Base-by-base conservation (phyloP, 345 rosid species). In the Melaleuca quinquenervia region DNA sequence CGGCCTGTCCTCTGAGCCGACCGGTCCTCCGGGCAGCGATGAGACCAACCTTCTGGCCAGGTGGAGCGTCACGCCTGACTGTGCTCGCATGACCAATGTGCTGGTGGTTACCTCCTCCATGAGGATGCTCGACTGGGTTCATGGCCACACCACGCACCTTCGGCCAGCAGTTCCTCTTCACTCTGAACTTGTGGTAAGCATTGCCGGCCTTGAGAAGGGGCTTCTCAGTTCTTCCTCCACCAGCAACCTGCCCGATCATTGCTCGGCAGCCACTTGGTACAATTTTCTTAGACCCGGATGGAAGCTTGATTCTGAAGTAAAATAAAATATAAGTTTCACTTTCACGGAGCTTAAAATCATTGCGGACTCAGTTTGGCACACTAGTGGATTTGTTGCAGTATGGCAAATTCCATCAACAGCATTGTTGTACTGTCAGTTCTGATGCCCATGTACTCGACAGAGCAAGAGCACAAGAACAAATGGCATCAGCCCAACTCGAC, bases 131-230 rank as follows among this genome's bases (percentile, higher is more conserved):
- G 22, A 92, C 93, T 1, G 91, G 93, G 58, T 92, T 92, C 93
- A 90, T 92, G 36, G 93, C 93, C 88, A 92, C 93, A 88, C 93
- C 93, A 82, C 92, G 91, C 5, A 92, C 92, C 92, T 90, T 90
- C 1, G 93, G 93, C 93, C 92, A 92, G 92, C 93, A 89, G 89
- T 92, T 92, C 88, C 93, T 89, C 91, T 92, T 92, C 54, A 90
- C 92, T 20, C 92, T 85, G 86, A 86, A 90, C 76, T 92, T 92
- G 90, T 90, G 93, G 70, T 90, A 92, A 6, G 93, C 92, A 27
- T 90, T 92, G 12, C 93, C 93, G 14, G 93, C 93, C 90, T 92
- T 92, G 10, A 92, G 88, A 55, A 92, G 85, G 18, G 92, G 93
- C 87, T 88, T 92, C 92, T 92, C 93, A 44, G 93, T 92, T 83